Evolutionary conservation across 1,284 basidiomycete genomes (phyloP), one percentile per base, ranked within the genome.

Genomic region (Porodaedalea pini): DNA sequence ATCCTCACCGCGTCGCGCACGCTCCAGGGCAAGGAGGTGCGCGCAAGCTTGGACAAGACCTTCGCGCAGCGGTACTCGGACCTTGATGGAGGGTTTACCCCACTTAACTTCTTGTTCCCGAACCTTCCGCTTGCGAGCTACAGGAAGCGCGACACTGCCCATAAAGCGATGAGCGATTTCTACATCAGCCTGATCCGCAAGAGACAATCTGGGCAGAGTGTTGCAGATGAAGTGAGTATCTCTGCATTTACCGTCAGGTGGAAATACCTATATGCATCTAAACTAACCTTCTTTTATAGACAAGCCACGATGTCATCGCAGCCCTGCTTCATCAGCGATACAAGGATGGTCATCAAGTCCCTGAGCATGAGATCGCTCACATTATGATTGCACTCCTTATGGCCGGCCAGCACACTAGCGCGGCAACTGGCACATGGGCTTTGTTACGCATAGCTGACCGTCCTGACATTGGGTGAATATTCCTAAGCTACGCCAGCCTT

Each of bases 401-500:
- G 94, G 96, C 96, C 34, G 96, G 96, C 25, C 97, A 99, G 75
- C 97, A 99, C 75, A 99, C 97, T 0, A 92, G 88, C 65, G 94
- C 94, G 19, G 90, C 96, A 0, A 92, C 92, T 8, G 86, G 86
- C 19, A 87, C 92, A 2, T 99, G 96, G 96, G 73, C 88, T 13
- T 78, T 99, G 40, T 81, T 98, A 50, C 91, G 97, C 66, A 73
- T 99, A n/a, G 96, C 94, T n/a, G 75, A 83, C 63, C 79, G 86
- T 57, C 83, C 83, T 0, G 86, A 92, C 23, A 67, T 96, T 59
- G 85, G 84, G 88, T 92, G 67, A 68, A 85, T 80, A 15, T 21
- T 8, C 56, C 31, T 19, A 19, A 51, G 60, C 11, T 49, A 48
- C 4, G 25, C 34, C 31, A 36, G 21, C 29, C 17, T 6, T n/a